A percentile compares a stretch with the other conserved stretches of the same genome.
Conservation (phyloP, 2,329 filamentous ascomycete species). For the Thelonectria discophora region DNA sequence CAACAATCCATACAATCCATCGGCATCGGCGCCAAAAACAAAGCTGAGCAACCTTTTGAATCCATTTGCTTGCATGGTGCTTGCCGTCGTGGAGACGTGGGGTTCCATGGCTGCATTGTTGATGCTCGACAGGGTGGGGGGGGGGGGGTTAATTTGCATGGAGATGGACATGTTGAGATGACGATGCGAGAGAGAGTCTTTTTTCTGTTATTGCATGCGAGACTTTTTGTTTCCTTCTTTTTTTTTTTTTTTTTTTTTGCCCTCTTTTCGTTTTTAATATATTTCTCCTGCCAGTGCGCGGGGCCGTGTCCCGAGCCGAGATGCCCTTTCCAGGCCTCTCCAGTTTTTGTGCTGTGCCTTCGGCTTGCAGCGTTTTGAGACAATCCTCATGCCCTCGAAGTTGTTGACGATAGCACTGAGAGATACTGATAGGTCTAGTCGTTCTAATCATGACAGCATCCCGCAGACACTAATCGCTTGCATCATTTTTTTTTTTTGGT, state of each 20-base stretch:
- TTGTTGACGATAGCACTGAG: slow-evolving; percentile 1
- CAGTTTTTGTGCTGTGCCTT: slow-evolving; percentile 21
- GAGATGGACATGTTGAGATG: slow-evolving; percentile 4
- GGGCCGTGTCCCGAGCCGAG: slow-evolving; percentile 18
- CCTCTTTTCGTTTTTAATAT: no score
- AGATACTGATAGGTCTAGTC: no score
- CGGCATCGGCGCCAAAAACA: slow-evolving; percentile 5
- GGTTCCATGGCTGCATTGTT: slow-evolving; percentile 15
- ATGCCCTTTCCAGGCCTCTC: slow-evolving; percentile 15
- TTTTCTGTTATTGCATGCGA: slow-evolving; percentile 6
- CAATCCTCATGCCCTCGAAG: no score
- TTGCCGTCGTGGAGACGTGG: slow-evolving; percentile 27
- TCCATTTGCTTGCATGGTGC: background rate
- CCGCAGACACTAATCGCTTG: background rate
- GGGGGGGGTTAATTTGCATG: slow-evolving; percentile 4
- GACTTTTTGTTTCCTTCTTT: background rate
- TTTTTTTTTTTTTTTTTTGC: no score
- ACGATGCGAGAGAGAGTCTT: background rate
- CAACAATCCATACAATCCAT: no score
- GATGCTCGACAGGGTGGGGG: slow-evolving; percentile 15
- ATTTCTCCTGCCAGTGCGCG: no score
- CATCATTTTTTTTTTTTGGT: slow-evolving; percentile 1
- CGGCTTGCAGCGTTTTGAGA: slow-evolving; percentile 23
- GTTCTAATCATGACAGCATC: slow-evolving; percentile 8
- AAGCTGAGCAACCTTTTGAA: slow-evolving; percentile 6